Evolutionary conservation across 179 eudicot species (phyloP).

Genomic region (Spinacia oleracea): DNA sequence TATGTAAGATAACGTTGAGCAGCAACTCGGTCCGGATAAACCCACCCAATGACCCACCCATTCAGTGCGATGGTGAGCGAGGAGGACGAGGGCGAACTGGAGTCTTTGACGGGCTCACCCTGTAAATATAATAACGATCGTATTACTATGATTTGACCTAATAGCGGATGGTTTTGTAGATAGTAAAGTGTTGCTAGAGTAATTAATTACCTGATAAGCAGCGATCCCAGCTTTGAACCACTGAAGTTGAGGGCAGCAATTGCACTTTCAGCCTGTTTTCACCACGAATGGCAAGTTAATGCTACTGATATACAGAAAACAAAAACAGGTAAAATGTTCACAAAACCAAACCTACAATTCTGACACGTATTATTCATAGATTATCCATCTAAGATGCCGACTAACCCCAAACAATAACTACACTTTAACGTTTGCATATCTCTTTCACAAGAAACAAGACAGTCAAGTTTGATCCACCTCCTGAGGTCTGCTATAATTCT

Average conservation of each 20-base stretch:
- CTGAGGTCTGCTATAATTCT: no score
- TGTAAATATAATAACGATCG: conserved; percentile 26
- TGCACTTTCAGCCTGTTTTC: conserved; percentile 91
- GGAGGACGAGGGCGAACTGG: conserved; percentile 85
- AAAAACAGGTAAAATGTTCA: neutral
- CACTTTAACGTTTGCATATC: no score
- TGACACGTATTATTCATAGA: no score
- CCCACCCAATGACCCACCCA: no score
- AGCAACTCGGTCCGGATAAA: conserved; percentile 26
- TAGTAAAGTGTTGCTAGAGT: neutral
- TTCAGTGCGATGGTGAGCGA: conserved; percentile 53
- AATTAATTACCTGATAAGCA: conserved; percentile 70
- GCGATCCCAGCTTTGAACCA: conserved; percentile 74
- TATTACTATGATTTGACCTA: neutral
- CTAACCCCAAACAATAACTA: no score
- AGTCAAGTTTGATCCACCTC: no score
- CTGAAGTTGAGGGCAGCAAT: conserved; percentile 86
- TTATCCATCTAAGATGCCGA: no score
- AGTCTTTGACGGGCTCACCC: conserved; percentile 99
- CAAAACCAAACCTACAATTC: neutral
- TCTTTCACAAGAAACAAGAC: no score
- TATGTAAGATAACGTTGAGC: conserved; percentile 35
- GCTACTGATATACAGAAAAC: neutral
- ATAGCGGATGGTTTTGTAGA: conserved; percentile 1
- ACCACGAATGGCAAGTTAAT: neutral